A percentile compares a stretch with the other conserved stretches of the same genome.
Evolutionary conservation across 78 protist species (phyloP).

Genomic region (Dictyostelium brefeldianum): DNA sequence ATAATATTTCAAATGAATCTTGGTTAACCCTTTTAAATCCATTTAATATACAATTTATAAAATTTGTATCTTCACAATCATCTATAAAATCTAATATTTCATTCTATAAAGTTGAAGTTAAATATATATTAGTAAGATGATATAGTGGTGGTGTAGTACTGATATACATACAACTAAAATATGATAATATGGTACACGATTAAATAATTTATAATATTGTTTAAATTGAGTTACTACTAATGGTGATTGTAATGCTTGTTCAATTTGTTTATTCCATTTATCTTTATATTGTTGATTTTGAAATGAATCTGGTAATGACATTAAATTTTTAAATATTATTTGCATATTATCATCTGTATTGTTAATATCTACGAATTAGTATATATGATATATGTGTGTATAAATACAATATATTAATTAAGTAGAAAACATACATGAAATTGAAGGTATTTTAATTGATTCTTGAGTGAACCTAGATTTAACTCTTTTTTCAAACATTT

Average conservation of each 20-base stretch:
- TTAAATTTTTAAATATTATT: not conserved
- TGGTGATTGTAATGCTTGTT: not conserved
- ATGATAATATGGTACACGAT: not conserved
- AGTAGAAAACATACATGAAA: not conserved
- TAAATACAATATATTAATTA: too few relatives aligned
- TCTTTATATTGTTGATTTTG: not conserved
- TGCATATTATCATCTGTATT: not conserved
- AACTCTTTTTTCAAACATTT: conserved; percentile 46
- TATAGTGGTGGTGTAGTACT: too few relatives aligned
- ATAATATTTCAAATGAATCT: not conserved
- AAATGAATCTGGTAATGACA: conserved; percentile 23
- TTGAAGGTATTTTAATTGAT: not conserved
- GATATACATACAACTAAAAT: conserved; percentile 15
- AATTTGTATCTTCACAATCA: not conserved
- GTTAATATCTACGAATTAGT: too few relatives aligned
- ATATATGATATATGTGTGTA: too few relatives aligned
- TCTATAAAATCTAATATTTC: not conserved
- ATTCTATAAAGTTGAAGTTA: not conserved
- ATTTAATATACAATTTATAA: not conserved
- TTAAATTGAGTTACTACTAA: not conserved
- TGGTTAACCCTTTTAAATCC: not conserved
- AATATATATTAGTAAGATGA: too few relatives aligned
- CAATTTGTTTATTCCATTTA: conserved; percentile 16
- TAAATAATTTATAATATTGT: not conserved
- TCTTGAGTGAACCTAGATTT: conserved; percentile 60